These are phyloP conservation scores for Umbelopsis sp. DNA, from an alignment of 192 early-diverging fungal genomes.

Conservation along the genomic window DNA sequence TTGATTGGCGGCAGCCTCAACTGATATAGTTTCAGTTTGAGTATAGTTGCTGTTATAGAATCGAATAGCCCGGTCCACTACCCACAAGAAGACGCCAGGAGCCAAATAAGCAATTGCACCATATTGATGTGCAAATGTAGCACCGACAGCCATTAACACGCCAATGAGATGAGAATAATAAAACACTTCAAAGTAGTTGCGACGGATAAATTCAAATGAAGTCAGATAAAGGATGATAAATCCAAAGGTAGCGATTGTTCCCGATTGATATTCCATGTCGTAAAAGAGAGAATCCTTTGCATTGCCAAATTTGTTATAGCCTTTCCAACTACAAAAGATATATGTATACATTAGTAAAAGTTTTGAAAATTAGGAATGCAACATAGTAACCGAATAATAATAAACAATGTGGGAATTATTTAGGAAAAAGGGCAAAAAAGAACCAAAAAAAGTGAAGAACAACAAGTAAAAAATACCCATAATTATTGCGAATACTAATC, in stretches of 20 bases:
- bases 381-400: no score
- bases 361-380: no score
- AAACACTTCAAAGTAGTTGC: conserved; percentile 44
- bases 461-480: no score
- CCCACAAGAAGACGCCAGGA: conserved; percentile 32
- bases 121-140: conserved; percentile 34
- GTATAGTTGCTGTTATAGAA: conserved; percentile 29
- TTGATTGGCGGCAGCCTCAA: neutral
- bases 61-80: conserved; percentile 38
- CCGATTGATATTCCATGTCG: conserved; percentile 28
- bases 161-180: conserved; percentile 45
- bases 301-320: neutral
- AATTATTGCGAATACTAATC: no score
- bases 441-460: no score
- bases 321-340: neutral
- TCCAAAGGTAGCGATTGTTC: conserved; percentile 27
- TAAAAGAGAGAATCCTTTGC: conserved; percentile 31
- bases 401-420: no score
- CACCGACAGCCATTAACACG: conserved; percentile 31
- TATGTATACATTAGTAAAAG: no score
- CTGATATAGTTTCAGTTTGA: neutral
- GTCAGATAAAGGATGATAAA: conserved; percentile 31
- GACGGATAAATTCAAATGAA: conserved; percentile 38
- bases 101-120: conserved; percentile 30
- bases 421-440: no score